Conservation (phyloP, 2,329 filamentous ascomycete genomes). For the Myotisia sp. region DNA sequence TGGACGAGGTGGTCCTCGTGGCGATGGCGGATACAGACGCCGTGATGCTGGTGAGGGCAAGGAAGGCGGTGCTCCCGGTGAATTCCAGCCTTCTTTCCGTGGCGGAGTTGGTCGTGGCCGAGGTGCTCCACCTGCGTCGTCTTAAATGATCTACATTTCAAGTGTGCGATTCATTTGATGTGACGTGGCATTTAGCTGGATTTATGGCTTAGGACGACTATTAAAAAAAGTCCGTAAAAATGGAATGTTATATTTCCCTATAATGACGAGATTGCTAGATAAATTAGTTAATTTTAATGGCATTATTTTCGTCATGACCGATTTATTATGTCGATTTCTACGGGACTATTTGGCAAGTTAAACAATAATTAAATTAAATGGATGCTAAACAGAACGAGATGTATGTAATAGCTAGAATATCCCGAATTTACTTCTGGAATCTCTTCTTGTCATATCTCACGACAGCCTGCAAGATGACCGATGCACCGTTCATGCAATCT, state of each 20-base stretch:
- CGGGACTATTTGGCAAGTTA: no score
- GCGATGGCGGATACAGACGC: conserved; percentile 82
- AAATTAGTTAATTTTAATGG: conserved; percentile 5
- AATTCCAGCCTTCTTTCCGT: conserved; percentile 87
- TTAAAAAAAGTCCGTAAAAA: no score
- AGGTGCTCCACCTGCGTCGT: conserved; percentile 43
- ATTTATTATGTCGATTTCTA: no score
- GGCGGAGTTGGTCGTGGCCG: conserved; percentile 81
- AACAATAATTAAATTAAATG: no score
- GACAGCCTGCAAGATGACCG: conserved; percentile 21
- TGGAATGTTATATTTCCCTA: background rate
- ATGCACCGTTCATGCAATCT: conserved; percentile 44
- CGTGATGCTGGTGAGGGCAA: conserved; percentile 75
- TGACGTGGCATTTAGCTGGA: no score
- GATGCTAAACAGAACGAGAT: no score
- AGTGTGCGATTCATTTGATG: no score
- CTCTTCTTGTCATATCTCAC: conserved; percentile 20
- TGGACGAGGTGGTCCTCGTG: conserved; percentile 61
- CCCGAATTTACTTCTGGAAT: conserved; percentile 19
- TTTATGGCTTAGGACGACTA: no score
- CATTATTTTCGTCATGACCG: conserved; percentile 4
- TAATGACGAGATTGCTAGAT: conserved; percentile 4
- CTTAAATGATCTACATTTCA: conserved; percentile 13
- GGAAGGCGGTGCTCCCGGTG: conserved; percentile 82
- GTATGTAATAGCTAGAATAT: background rate